Percentiles rank a stretch among this genome's conserved stretches.
Conservation (phyloP, 345 rosid genomes). For the Aurinia saxatilis region DNA sequence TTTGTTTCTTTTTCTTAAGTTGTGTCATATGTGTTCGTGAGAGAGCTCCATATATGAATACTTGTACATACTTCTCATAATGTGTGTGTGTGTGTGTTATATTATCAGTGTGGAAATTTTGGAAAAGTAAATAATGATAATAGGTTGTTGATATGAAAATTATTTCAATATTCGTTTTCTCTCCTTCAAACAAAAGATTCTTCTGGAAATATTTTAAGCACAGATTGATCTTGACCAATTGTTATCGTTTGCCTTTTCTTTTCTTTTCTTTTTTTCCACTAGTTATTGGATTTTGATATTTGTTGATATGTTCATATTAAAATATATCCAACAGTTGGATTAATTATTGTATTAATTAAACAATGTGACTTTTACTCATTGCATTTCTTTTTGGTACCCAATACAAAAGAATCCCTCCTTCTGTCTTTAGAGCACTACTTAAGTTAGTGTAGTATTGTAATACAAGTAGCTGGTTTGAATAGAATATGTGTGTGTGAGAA, state of each 20-base stretch:
- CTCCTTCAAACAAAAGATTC: neutral
- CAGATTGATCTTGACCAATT: neutral
- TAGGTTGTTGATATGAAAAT: slow-evolving; percentile 5
- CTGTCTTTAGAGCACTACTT: slow-evolving; percentile 9
- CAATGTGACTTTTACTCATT: slow-evolving; percentile 19
- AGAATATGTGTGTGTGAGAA: neutral
- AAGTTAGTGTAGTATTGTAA: slow-evolving; percentile 5
- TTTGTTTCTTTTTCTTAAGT: neutral
- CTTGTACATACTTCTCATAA: slow-evolving; percentile 21
- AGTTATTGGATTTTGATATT: slow-evolving; percentile 6
- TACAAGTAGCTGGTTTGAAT: slow-evolving; percentile 11
- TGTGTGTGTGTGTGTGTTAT: neutral
- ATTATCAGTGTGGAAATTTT: neutral
- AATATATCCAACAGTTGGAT: slow-evolving; percentile 9
- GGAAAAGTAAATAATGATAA: slow-evolving; percentile 11
- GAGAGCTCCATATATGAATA: slow-evolving; percentile 4
- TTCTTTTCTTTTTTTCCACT: slow-evolving; percentile 6
- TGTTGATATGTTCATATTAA: neutral
- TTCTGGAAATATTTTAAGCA: neutral
- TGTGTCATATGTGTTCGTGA: neutral
- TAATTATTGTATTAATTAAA: slow-evolving; percentile 4
- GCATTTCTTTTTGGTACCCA: slow-evolving; percentile 22
- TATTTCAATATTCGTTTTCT: slow-evolving; percentile 5
- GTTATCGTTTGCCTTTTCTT: neutral
- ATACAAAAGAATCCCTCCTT: slow-evolving; percentile 21